These are phyloP conservation scores for Apiospora saccharicola DNA, from an alignment of 2,329 filamentous ascomycete species.

Conservation along the genomic window DNA sequence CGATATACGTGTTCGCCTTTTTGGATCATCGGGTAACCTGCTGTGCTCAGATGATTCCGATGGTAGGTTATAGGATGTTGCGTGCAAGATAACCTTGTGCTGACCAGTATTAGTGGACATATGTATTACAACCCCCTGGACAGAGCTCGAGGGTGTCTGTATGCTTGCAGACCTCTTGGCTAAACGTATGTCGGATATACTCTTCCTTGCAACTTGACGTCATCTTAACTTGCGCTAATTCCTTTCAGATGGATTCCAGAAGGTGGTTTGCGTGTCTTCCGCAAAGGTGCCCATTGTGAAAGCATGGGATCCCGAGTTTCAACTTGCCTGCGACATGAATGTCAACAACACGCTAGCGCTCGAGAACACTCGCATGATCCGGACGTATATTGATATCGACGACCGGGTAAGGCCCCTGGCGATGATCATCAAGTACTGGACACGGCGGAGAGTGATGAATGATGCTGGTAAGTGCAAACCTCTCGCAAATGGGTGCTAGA, in stretches of 20 bases:
- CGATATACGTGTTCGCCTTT: slow-evolving; percentile 89
- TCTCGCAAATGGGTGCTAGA: neutral
- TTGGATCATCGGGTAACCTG: slow-evolving; percentile 97
- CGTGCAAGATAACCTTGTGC: neutral
- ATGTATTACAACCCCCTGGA: slow-evolving; percentile 93
- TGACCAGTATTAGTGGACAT: slow-evolving; percentile 76
- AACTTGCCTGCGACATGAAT: slow-evolving; percentile 95
- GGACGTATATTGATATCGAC: slow-evolving; percentile 94
- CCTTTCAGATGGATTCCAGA: slow-evolving; percentile 86
- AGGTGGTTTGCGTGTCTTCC: slow-evolving; percentile 90
- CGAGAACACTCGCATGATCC: slow-evolving; percentile 97
- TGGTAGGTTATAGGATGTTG: slow-evolving; percentile 63
- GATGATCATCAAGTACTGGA: slow-evolving; percentile 99
- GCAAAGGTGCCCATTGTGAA: slow-evolving; percentile 99
- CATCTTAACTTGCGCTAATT: slow-evolving; percentile 43
- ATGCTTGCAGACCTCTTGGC: slow-evolving; percentile 86
- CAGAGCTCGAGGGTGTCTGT: slow-evolving; percentile 87
- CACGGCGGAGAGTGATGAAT: slow-evolving; percentile 88
- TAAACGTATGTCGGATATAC: slow-evolving; percentile 68
- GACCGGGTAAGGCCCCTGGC: slow-evolving; percentile 88
- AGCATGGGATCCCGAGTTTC: slow-evolving; percentile 94
- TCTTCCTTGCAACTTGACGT: neutral
- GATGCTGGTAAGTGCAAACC: slow-evolving; percentile 78
- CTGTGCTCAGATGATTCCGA: slow-evolving; percentile 96
- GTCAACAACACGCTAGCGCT: slow-evolving; percentile 96